Conservation (phyloP, 257 asterid species). For the Handroanthus guayacan region DNA sequence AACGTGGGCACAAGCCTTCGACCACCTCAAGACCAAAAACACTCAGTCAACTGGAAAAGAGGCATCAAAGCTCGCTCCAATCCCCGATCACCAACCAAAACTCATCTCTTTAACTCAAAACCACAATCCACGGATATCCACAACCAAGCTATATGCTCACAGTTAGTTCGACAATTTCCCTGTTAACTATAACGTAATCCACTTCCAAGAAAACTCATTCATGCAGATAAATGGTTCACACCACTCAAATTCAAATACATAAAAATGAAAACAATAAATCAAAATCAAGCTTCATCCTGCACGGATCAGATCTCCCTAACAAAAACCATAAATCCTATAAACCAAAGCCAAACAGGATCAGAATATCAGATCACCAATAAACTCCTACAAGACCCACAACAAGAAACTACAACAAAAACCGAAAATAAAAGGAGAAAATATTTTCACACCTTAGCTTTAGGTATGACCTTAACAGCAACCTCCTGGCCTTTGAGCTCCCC, state of each 20-base stretch:
- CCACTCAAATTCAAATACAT: neutral
- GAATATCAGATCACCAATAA: slow-evolving; percentile 14
- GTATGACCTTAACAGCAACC: slow-evolving; percentile 94
- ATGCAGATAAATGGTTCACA: neutral
- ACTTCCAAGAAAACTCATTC: neutral
- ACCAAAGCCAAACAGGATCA: slow-evolving; percentile 13
- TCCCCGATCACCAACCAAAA: neutral
- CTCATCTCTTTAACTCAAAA: slow-evolving; percentile 7
- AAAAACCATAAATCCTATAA: neutral
- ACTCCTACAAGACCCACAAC: neutral
- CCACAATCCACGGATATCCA: neutral
- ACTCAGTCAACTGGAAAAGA: neutral
- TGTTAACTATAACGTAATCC: slow-evolving; percentile 4
- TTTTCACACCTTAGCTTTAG: slow-evolving; percentile 77
- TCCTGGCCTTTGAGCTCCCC: slow-evolving; percentile 87
- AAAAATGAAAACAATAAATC: neutral
- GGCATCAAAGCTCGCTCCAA: neutral
- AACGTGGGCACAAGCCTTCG: neutral
- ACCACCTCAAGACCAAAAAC: neutral
- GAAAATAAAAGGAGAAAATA: neutral
- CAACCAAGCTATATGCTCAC: neutral
- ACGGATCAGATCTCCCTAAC: slow-evolving; percentile 40
- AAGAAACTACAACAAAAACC: neutral
- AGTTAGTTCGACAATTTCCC: slow-evolving; percentile 11
- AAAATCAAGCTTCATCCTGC: neutral